Percentiles rank a stretch among this genome's conserved stretches.
phyloP scores from a whole-genome alignment of 495 filamentous ascomycete genomes.

The Hyaloscypha hepaticicola region DNA sequence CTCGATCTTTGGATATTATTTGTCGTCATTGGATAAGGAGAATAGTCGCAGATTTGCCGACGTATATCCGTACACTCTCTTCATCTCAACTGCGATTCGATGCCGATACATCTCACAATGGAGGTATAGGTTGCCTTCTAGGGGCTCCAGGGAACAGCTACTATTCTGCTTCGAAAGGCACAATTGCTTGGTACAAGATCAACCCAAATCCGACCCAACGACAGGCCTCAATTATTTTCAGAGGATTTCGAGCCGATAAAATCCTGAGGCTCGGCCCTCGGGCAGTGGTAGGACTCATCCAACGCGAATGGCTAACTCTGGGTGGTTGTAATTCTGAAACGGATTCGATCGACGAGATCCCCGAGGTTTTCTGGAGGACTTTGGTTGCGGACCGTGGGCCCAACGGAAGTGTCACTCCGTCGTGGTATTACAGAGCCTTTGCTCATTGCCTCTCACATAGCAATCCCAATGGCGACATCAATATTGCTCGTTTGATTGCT shows the following conservation, averaged over 20 bases:
- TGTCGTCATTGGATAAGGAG: not conserved
- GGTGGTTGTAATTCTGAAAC: not conserved
- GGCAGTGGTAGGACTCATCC: not conserved
- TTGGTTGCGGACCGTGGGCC: slow-evolving; percentile 29
- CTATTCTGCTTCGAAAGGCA: slow-evolving; percentile 4
- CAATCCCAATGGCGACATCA: slow-evolving; percentile 11
- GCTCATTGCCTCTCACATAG: not conserved
- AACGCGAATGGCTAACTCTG: not conserved
- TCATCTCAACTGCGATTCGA: slow-evolving; percentile 13
- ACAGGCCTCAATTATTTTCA: too few relatives aligned
- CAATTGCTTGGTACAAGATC: not conserved
- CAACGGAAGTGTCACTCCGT: slow-evolving; percentile 16
- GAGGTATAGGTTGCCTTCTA: slow-evolving; percentile 7
- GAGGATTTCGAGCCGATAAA: too few relatives aligned
- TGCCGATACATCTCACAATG: slow-evolving; percentile 7
- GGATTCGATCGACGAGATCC: not conserved
- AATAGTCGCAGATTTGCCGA: slow-evolving; percentile 7
- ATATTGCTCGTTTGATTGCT: too few relatives aligned
- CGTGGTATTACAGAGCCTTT: slow-evolving; percentile 13
- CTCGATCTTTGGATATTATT: not conserved
- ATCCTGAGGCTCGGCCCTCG: too few relatives aligned
- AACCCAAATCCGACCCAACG: too few relatives aligned
- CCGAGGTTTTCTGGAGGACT: slow-evolving; percentile 24
- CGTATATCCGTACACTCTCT: slow-evolving; percentile 16
- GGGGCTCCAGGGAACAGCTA: slow-evolving; percentile 36